Evolutionary conservation across 2,329 filamentous ascomycete genomes (phyloP).

Genomic region (Lachnellula subtilissima): DNA sequence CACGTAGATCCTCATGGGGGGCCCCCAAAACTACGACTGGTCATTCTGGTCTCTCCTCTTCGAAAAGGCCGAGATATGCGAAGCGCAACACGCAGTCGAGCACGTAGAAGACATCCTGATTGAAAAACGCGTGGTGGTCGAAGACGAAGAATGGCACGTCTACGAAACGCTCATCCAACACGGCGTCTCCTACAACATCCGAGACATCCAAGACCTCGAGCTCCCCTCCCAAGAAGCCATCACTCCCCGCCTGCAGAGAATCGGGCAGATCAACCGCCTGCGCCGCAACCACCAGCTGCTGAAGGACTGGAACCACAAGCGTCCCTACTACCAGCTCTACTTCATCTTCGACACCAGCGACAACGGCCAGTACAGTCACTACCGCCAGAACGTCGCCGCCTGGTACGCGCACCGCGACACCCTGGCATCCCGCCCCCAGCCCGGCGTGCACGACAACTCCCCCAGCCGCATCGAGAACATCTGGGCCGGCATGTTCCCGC

Average conservation of each 20-base stretch:
- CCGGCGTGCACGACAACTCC: not conserved
- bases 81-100: slow-evolving; percentile 10
- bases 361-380: not conserved
- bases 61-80: slow-evolving; percentile 26
- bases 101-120: slow-evolving; percentile 17
- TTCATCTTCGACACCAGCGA: slow-evolving; percentile 11
- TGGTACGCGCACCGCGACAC: slow-evolving; percentile 6
- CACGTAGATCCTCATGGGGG: not conserved
- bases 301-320: slow-evolving; percentile 16
- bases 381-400: not conserved
- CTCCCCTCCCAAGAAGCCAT: not conserved
- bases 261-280: slow-evolving; percentile 10
- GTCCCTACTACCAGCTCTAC: slow-evolving; percentile 19
- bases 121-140: slow-evolving; percentile 10
- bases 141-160: slow-evolving; percentile 11
- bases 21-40: not conserved
- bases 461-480: slow-evolving; percentile 6
- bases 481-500: slow-evolving; percentile 8
- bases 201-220: not conserved
- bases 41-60: slow-evolving; percentile 28
- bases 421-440: not conserved
- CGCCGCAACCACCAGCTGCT: slow-evolving; percentile 15
- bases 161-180: not conserved
- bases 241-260: not conserved
- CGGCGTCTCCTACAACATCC: not conserved